Conservation (phyloP, 2,329 filamentous ascomycete species). For the Alternaria novae-zelandiae region DNA sequence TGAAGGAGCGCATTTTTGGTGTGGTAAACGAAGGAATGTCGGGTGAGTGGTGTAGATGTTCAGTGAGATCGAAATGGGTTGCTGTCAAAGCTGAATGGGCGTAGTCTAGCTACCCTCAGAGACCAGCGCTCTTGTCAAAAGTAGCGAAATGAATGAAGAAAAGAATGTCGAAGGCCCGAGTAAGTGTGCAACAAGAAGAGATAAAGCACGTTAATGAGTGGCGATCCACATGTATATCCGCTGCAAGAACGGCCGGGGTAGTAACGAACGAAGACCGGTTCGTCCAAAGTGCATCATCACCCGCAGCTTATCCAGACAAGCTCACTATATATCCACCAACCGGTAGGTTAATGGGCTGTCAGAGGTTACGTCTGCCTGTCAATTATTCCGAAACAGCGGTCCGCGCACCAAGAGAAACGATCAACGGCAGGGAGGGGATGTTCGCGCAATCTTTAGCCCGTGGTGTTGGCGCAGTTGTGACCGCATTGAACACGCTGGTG, state of each 20-base stretch:
- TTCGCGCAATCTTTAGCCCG: slow-evolving; percentile 25
- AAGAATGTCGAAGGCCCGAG: neutral
- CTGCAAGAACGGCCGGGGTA: slow-evolving; percentile 18
- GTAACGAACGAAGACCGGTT: slow-evolving; percentile 20
- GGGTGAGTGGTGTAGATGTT: neutral
- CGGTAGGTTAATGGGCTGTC: slow-evolving; percentile 4
- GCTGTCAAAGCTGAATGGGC: slow-evolving; percentile 10
- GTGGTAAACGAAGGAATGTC: neutral
- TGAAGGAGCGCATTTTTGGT: slow-evolving; percentile 34
- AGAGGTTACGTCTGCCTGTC: slow-evolving; percentile 10
- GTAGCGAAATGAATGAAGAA: slow-evolving; percentile 13
- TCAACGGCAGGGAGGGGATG: slow-evolving; percentile 40
- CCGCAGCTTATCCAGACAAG: slow-evolving; percentile 15
- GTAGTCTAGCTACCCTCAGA: slow-evolving; percentile 3
- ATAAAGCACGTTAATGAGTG: slow-evolving; percentile 12
- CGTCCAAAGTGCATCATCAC: slow-evolving; percentile 10
- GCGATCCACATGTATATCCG: slow-evolving; percentile 13
- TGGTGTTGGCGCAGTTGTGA: slow-evolving; percentile 8
- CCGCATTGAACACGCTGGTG: slow-evolving; percentile 10
- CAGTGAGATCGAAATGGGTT: neutral
- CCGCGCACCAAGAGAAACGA: slow-evolving; percentile 31
- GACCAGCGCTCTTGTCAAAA: slow-evolving; percentile 27
- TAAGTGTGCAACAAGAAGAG: slow-evolving; percentile 14
- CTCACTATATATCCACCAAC: slow-evolving; percentile 28
- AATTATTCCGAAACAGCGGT: slow-evolving; percentile 34